Base-by-base conservation (phyloP, 768 basidiomycete genomes). In the Termitomyces sp. region DNA sequence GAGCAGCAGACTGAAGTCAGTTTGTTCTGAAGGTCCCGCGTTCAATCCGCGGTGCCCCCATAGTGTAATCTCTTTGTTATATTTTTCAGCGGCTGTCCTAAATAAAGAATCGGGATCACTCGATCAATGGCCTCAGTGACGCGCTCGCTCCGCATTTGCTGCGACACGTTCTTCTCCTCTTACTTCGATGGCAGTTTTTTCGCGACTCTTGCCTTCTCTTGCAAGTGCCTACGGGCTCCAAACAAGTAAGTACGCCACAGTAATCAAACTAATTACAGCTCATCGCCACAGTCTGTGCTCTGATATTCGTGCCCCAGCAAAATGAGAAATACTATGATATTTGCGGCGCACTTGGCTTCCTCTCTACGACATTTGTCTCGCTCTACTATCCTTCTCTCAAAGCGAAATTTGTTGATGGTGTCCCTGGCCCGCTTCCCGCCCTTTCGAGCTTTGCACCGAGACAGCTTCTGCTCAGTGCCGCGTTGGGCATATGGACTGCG, bases 271-370 rank as follows among this genome's bases (percentile, higher is more conserved):
- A 10, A 11, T n/a, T n/a, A 7, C 7, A 7, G 16, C 33, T 48
- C 10, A 48, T 11, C 6, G 23, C 23, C 16, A n/a, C 23, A 48
- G 47, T 75, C 5, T 77, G 81, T 48, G 88, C 85, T 0, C 52
- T 76, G 5, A 68, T 86, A 18, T 86, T 85, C 54, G 82, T 89
- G 4, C 89, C 88, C 2, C 78, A 76, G 54, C 75, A 83, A 38
- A 80, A 80, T 48, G 87, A 89, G 45, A 83, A 70, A 58, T 88
- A 74, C 63, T 91, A 82, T 59, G 88, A 91, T 64, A 68, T 89
- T 1, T 75, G 80, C 25, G 89, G 88, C 18, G 75, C 84, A 0
- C 43, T 81, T 3, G 88, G 88, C 3, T 91, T 86, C 72, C 65
- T 89, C 13, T 76, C 84, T 1, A 79, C 84, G 1, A 80, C 82